Percentiles rank a stretch among this genome's conserved stretches.
These are phyloP conservation scores for Jatropha curcas DNA, from an alignment of 345 rosid genomes.

Conservation along the genomic window DNA sequence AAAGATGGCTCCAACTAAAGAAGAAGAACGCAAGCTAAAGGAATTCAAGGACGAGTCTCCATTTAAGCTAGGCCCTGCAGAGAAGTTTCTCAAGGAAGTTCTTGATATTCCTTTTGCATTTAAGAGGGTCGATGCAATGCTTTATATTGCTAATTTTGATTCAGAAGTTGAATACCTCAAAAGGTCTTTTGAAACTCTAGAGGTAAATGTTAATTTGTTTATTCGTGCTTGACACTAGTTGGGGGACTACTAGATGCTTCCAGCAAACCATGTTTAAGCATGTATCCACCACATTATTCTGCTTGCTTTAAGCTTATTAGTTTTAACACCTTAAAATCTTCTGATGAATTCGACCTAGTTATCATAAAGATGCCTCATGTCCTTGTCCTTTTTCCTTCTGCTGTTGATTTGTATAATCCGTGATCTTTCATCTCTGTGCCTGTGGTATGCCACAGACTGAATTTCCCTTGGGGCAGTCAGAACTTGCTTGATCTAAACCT, in stretches of 20 bases:
- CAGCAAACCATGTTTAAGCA: neutral
- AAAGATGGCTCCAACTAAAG: constrained; percentile 95
- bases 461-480: neutral
- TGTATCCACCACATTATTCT: neutral
- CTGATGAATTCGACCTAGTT: neutral
- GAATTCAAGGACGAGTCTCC: constrained; percentile 81
- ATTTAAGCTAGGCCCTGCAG: constrained; percentile 82
- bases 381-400: neutral
- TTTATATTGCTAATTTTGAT: constrained; percentile 81
- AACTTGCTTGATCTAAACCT: neutral
- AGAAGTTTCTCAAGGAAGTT: constrained; percentile 82
- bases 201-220: constrained; percentile 44
- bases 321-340: neutral
- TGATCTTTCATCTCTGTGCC: neutral
- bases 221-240: neutral
- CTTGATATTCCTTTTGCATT: constrained; percentile 86
- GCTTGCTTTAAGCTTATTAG: neutral
- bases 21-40: constrained; percentile 76
- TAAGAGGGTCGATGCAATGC: constrained; percentile 89
- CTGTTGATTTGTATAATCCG: neutral
- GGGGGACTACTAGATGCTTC: neutral
- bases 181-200: constrained; percentile 69
- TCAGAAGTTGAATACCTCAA: constrained; percentile 79
- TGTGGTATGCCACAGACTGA: neutral
- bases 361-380: neutral